These are phyloP conservation scores for Vaccinium myrtillus DNA, from an alignment of 148 eudicot species.

Conservation along the genomic window DNA sequence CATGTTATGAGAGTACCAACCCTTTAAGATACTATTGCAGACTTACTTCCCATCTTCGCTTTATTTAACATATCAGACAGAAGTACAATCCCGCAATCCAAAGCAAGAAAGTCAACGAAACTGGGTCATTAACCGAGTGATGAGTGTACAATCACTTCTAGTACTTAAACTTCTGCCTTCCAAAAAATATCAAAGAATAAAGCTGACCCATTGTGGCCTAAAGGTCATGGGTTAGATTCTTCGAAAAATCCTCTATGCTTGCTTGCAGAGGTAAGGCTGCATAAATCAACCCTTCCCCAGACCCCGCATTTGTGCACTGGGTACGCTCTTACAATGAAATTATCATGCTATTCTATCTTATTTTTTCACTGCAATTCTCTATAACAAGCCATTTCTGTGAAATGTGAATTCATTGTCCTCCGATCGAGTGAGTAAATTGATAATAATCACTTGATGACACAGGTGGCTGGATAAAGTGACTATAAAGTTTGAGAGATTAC, in stretches of 20 bases:
- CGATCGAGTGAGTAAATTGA: not conserved
- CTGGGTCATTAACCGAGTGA: not conserved
- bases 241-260: too few species aligned
- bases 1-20: not conserved
- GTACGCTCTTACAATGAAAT: not conserved
- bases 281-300: too few species aligned
- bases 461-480: not conserved
- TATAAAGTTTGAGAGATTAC: not conserved
- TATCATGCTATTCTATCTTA: not conserved
- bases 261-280: too few species aligned
- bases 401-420: not conserved
- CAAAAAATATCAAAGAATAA: too few species aligned
- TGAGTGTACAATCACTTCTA: not conserved
- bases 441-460: not conserved
- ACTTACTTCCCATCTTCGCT: not conserved
- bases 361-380: not conserved
- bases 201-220: too few species aligned
- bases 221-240: too few species aligned
- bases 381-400: not conserved
- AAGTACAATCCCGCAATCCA: not conserved
- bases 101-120: not conserved
- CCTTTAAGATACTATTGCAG: not conserved
- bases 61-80: not conserved
- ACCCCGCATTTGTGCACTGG: too few species aligned
- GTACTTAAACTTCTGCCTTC: not conserved